Percentiles rank a stretch among this genome's conserved stretches.
Evolutionary conservation across 2,329 filamentous ascomycete species (phyloP).

Genomic region (Cladophialophora chaetospira): DNA sequence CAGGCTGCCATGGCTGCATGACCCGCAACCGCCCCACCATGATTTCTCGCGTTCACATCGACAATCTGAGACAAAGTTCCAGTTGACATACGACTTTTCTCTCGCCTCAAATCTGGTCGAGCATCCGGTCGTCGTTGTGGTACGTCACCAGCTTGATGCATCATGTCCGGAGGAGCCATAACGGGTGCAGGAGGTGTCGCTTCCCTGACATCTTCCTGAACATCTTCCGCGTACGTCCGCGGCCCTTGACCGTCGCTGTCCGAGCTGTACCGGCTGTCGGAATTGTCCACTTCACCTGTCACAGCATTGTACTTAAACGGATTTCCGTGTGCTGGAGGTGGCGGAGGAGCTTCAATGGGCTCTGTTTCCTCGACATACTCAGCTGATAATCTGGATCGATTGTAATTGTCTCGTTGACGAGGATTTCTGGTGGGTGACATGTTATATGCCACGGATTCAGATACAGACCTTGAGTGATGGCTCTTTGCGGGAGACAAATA

Average conservation of each 20-base stretch:
- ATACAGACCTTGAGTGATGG: constrained; percentile 33
- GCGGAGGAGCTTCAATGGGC: constrained; percentile 33
- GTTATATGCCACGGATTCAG: constrained; percentile 30
- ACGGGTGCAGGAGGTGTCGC: constrained; percentile 75
- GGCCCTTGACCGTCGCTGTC: constrained; percentile 41
- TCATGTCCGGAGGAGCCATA: constrained; percentile 74
- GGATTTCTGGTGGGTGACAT: constrained; percentile 25
- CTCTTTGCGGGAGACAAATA: constrained; percentile 27
- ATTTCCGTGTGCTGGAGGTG: constrained; percentile 42
- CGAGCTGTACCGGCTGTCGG: constrained; percentile 42
- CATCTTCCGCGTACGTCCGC: constrained; percentile 32
- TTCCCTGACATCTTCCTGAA: constrained; percentile 42
- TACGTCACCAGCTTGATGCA: constrained; percentile 70
- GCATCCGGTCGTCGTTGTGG: constrained; percentile 71
- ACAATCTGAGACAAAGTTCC: constrained; percentile 79
- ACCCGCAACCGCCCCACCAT: constrained; percentile 38
- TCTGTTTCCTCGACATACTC: constrained; percentile 25
- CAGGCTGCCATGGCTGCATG: constrained; percentile 46
- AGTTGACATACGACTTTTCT: constrained; percentile 80
- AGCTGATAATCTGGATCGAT: constrained; percentile 26
- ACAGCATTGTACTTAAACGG: constrained; percentile 29
- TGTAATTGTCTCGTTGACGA: constrained; percentile 24
- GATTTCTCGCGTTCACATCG: constrained; percentile 61
- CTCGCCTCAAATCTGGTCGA: constrained; percentile 74
- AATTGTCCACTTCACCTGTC: constrained; percentile 30